Conservation (phyloP, 805 yeast genomes). For the Geotrichum ghanense region DNA sequence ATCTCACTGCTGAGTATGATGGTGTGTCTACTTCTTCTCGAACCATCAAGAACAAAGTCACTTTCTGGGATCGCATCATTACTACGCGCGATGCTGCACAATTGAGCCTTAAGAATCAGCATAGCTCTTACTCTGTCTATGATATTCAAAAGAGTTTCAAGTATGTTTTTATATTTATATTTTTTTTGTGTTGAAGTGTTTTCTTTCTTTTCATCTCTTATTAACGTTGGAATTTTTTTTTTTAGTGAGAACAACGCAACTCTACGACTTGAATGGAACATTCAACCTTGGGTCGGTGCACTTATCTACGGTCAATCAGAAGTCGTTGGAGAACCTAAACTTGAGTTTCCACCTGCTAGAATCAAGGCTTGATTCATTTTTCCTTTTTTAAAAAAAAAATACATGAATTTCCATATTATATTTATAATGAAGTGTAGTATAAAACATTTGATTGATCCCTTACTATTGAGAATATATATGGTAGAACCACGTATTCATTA, state of each 20-base stretch:
- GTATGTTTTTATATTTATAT: constrained; percentile 5
- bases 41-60: constrained; percentile 44
- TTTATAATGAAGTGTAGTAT: too few relatives aligned
- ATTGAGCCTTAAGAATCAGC: constrained; percentile 38
- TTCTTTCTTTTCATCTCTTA: background rate
- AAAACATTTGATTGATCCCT: too few relatives aligned
- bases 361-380: background rate
- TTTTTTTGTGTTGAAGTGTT: background rate
- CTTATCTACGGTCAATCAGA: constrained; percentile 52
- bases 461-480: too few relatives aligned
- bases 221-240: too few relatives aligned
- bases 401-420: background rate
- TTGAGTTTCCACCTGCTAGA: constrained; percentile 11
- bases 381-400: too few relatives aligned
- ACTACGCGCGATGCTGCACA: constrained; percentile 45
- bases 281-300: constrained; percentile 86
- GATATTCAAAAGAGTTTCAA: constrained; percentile 51
- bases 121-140: constrained; percentile 78
- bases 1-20: constrained; percentile 79
- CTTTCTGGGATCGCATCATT: constrained; percentile 87
- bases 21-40: constrained; percentile 25
- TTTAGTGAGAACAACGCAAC: constrained; percentile 53
- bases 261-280: constrained; percentile 73
- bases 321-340: constrained; percentile 9
- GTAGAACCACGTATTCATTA: background rate